phyloP scores from a whole-genome alignment of 106 monocot species.

The Posidonia australis region DNA sequence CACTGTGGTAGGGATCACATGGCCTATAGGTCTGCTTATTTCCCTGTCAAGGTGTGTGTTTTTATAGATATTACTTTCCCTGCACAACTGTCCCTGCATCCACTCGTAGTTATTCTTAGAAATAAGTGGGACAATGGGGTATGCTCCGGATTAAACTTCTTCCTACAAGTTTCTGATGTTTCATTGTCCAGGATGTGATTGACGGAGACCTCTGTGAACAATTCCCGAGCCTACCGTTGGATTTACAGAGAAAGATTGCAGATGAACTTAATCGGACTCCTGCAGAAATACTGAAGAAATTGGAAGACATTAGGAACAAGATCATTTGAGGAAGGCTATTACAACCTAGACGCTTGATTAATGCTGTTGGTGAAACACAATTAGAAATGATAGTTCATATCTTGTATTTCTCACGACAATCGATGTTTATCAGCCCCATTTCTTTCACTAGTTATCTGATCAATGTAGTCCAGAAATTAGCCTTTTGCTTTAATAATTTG shows the following conservation, averaged over 20 bases:
- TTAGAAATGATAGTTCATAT: too few species aligned
- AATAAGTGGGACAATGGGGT: too few species aligned
- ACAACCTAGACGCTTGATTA: too few species aligned
- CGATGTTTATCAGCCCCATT: too few species aligned
- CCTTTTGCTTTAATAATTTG: too few species aligned
- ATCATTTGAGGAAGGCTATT: slow-evolving; percentile 72
- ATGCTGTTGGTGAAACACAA: too few species aligned
- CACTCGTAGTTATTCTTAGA: too few species aligned
- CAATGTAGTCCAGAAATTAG: too few species aligned
- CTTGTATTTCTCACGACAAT: too few species aligned
- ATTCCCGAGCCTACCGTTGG: slow-evolving; percentile 73
- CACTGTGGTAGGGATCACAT: slow-evolving; percentile 88
- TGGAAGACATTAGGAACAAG: slow-evolving; percentile 91
- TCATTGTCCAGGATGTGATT: slow-evolving; percentile 68
- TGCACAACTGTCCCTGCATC: too few species aligned
- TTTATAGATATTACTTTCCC: neutral
- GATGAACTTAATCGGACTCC: slow-evolving; percentile 95
- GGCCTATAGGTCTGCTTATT: slow-evolving; percentile 90
- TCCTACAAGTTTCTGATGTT: neutral
- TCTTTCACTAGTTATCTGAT: too few species aligned
- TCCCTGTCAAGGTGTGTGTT: slow-evolving; percentile 82
- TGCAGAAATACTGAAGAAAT: slow-evolving; percentile 92
- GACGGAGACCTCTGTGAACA: slow-evolving; percentile 98
- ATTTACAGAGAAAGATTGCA: slow-evolving; percentile 95
- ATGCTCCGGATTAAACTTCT: too few species aligned